Base-by-base conservation (phyloP, 495 filamentous ascomycete genomes). In the Cercophora scortea region DNA sequence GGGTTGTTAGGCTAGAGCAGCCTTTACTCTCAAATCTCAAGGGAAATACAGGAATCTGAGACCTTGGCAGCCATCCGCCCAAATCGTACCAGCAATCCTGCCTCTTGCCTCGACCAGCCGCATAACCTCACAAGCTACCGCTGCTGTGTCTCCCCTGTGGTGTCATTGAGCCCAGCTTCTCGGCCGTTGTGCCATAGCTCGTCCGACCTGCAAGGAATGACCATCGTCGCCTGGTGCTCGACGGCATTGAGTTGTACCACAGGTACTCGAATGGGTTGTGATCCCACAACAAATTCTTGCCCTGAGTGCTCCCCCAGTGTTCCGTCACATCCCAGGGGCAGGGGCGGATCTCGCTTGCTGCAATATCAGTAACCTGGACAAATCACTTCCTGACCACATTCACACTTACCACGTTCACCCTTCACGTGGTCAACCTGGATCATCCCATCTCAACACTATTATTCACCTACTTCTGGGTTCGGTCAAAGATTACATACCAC, bases 231-330 rank as follows among this genome's bases (percentile, higher is more conserved):
- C 19, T 56, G 12, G 34, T 25, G 40, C 46, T 48, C 51, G 15
- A 64, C 50, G 19, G 32, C 42, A 13, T 43, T n/a, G n/a, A n/a
- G n/a, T n/a, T 54, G 52, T 59, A 44, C 44, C 33, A 54, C 53
- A 41, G 8, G 43, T 8, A 45, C 43, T 13, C 13, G 18, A 12
- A 32, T 45, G 19, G 18, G 11, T 48, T 35, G 15, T 36, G 34
- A 35, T 11, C 11, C 46, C 17, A 51, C 15, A 36, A 45, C 45
- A 36, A 42, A 12, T 33, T 50, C 15, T 38, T 25, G 25, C 5
- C 25, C 25, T 25, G 5, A 25, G 25, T 25, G 25, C 25, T 25
- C 25, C 25, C 25, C 5, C 25, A 25, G 25, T 25, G 25, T 5
- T 25, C 25, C 25, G 25, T 25, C 25, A 25, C 25, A 25, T 25